A percentile compares a stretch with the other conserved stretches of the same genome.
Evolutionary conservation across 2,329 filamentous ascomycete species (phyloP).

Genomic region (Laburnicola sp.): DNA sequence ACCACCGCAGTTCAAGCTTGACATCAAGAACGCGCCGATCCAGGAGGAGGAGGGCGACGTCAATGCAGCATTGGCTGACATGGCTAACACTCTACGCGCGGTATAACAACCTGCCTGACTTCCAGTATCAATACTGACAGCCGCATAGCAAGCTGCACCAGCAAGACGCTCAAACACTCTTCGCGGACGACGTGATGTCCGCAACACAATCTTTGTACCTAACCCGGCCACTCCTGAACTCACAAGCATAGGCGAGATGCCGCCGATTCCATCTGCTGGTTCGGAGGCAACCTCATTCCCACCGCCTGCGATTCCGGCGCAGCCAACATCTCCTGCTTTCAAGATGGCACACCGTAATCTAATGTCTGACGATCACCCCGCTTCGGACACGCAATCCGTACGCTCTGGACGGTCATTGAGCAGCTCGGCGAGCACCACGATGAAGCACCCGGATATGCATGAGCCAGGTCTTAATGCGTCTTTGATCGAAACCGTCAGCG

Average conservation of each 20-base stretch:
- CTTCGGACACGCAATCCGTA: slow-evolving; percentile 87
- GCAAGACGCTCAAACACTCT: slow-evolving; percentile 66
- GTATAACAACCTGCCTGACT: slow-evolving; percentile 41
- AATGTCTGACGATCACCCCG: slow-evolving; percentile 60
- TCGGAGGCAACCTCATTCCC: slow-evolving; percentile 22
- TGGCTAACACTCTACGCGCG: slow-evolving; percentile 70
- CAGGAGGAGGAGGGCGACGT: slow-evolving; percentile 75
- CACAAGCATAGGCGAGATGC: slow-evolving; percentile 42
- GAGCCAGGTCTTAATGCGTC: slow-evolving; percentile 82
- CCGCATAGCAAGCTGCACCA: slow-evolving; percentile 60
- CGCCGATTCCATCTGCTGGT: slow-evolving; percentile 30
- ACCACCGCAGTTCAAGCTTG: slow-evolving; percentile 70
- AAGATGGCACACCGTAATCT: slow-evolving; percentile 39
- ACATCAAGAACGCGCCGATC: slow-evolving; percentile 77
- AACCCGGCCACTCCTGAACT: slow-evolving; percentile 44
- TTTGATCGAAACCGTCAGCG: slow-evolving; percentile 88
- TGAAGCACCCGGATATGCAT: slow-evolving; percentile 79
- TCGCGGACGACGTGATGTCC: slow-evolving; percentile 84
- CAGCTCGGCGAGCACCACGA: slow-evolving; percentile 61
- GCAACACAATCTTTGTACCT: slow-evolving; percentile 86
- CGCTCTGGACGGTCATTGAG: slow-evolving; percentile 82
- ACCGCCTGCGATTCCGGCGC: slow-evolving; percentile 30
- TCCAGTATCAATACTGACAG: slow-evolving; percentile 20
- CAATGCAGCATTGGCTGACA: slow-evolving; percentile 72
- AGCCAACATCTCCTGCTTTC: slow-evolving; percentile 42